Conservation (phyloP, 2,329 filamentous ascomycete species). For the Ceratocystis diversiconidia region DNA sequence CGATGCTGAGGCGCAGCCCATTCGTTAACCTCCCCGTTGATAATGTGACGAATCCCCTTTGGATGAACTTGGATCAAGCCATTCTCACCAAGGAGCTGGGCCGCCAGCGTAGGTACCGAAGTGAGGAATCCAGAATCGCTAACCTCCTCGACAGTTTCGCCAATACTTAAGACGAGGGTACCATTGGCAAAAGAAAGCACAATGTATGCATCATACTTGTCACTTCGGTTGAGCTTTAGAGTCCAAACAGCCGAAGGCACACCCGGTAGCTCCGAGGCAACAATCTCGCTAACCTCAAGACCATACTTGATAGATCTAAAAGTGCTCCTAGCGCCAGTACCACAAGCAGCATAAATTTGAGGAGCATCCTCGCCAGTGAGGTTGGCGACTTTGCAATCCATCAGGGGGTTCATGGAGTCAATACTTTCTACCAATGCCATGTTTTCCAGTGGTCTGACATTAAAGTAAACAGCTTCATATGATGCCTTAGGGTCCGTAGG, state of each 20-base stretch:
- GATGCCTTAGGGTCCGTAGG: slow-evolving; percentile 57
- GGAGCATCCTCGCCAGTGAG: slow-evolving; percentile 84
- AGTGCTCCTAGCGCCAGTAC: slow-evolving; percentile 72
- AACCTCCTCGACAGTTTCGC: slow-evolving; percentile 91
- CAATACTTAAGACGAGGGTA: slow-evolving; percentile 85
- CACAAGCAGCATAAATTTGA: slow-evolving; percentile 88
- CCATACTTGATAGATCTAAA: slow-evolving; percentile 90
- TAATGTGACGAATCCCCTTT: slow-evolving; percentile 87
- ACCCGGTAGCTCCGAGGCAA: slow-evolving; percentile 81
- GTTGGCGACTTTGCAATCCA: slow-evolving; percentile 86
- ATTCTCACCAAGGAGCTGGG: slow-evolving; percentile 87
- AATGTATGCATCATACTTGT: slow-evolving; percentile 87
- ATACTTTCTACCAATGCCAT: slow-evolving; percentile 73
- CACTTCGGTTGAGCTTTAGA: slow-evolving; percentile 65
- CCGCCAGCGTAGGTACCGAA: slow-evolving; percentile 75
- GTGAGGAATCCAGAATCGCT: slow-evolving; percentile 86
- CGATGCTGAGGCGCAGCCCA: slow-evolving; percentile 90
- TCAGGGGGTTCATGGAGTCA: slow-evolving; percentile 76
- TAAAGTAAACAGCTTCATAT: slow-evolving; percentile 73
- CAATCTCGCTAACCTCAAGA: slow-evolving; percentile 82
- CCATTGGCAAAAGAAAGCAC: slow-evolving; percentile 84
- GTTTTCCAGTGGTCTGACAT: slow-evolving; percentile 65
- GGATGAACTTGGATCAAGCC: slow-evolving; percentile 88
- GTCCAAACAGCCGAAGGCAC: slow-evolving; percentile 93
- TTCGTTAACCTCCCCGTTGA: slow-evolving; percentile 66